Conservation (phyloP, 148 eudicot genomes). For the Rhododendron williamsianum region DNA sequence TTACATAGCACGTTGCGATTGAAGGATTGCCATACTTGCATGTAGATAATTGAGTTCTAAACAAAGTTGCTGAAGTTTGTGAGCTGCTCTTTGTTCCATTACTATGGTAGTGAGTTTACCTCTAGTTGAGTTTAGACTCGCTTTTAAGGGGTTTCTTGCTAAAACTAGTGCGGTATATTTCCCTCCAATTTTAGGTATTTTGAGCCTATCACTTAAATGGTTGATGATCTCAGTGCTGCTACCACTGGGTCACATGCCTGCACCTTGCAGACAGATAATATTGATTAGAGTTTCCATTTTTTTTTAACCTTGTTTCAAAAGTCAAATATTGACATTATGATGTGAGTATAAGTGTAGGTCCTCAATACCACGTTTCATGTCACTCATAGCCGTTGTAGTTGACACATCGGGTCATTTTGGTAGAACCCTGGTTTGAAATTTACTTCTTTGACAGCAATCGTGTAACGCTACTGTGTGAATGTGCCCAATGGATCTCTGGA, state of each 20-base stretch:
- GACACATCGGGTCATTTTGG: not conserved
- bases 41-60: not conserved
- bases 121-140: not conserved
- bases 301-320: not conserved
- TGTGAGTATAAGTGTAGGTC: not conserved
- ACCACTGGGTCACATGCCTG: not conserved
- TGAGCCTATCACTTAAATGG: not conserved
- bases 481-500: not conserved
- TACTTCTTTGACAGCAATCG: not conserved
- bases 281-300: not conserved
- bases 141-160: not conserved
- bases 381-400: not conserved
- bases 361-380: not conserved
- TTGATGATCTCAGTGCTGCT: not conserved
- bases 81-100: not conserved
- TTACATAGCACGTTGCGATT: not conserved
- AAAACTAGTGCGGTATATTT: not conserved
- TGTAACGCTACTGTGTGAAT: not conserved
- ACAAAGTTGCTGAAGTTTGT: not conserved
- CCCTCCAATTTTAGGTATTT: not conserved
- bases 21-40: constrained; percentile 1
- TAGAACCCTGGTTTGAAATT: not conserved
- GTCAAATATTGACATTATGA: not conserved
- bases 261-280: not conserved
- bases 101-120: not conserved